Conservation (phyloP, 306 rosid species). For the Trichosanthes truncata region DNA sequence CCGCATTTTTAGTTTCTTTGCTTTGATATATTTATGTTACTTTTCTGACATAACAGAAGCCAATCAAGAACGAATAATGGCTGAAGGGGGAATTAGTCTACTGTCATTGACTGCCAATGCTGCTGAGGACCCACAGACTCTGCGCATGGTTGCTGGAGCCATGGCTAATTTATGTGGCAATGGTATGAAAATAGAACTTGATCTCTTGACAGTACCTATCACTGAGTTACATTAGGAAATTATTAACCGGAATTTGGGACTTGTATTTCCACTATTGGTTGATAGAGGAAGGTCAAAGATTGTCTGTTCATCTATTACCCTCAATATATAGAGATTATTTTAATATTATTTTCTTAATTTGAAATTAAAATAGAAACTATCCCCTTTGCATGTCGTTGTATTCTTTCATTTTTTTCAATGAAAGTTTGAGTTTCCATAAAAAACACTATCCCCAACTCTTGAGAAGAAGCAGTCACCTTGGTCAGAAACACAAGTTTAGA, state of each 20-base stretch:
- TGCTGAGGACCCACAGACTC: conserved; percentile 97
- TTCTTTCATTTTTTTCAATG: too few relatives aligned
- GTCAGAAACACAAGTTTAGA: not conserved
- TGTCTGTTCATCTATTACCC: not conserved
- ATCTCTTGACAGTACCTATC: not conserved
- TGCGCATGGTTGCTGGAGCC: conserved; percentile 98
- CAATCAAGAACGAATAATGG: conserved; percentile 91
- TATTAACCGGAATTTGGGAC: not conserved
- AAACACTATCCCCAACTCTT: not conserved
- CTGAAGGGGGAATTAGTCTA: conserved; percentile 89
- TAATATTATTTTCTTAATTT: not conserved
- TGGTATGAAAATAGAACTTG: conserved; percentile 37
- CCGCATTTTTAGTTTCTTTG: not conserved
- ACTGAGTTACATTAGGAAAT: not conserved
- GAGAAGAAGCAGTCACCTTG: not conserved
- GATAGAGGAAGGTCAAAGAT: not conserved
- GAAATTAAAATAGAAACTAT: not conserved
- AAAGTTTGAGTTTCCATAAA: too few relatives aligned
- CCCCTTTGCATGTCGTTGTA: not conserved
- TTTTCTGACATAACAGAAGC: conserved; percentile 54
- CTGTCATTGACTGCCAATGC: conserved; percentile 85
- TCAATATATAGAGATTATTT: not conserved
- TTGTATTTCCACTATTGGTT: not conserved
- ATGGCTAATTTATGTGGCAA: conserved; percentile 94
- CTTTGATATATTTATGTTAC: conserved; percentile 17